Evolutionary conservation across 495 filamentous ascomycete genomes (phyloP).

Genomic region (Wilcoxina mikolae): DNA sequence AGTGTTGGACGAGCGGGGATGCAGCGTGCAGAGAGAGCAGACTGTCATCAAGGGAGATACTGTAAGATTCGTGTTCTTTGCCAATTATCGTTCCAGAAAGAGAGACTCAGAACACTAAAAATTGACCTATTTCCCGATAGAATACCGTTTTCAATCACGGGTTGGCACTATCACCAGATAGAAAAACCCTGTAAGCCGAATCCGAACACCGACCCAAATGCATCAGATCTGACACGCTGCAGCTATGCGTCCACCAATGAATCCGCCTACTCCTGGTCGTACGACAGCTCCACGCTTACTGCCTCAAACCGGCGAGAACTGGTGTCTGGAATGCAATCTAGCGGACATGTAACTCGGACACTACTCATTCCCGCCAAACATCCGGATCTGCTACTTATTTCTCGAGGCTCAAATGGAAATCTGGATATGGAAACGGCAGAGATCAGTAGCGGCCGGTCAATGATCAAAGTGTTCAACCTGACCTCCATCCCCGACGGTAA

Average conservation of each 20-base stretch:
- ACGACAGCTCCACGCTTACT: constrained; percentile 37
- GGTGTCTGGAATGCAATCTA: constrained; percentile 43
- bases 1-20: constrained; percentile 38
- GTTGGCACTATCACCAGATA: constrained; percentile 46
- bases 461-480: constrained; percentile 53
- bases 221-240: neutral
- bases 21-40: constrained; percentile 30
- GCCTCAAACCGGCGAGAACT: constrained; percentile 34
- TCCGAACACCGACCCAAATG: neutral
- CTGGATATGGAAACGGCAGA: constrained; percentile 39
- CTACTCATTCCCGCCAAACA: constrained; percentile 34
- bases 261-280: constrained; percentile 45
- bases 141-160: constrained; percentile 47
- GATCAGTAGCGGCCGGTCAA: constrained; percentile 40
- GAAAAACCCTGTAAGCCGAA: constrained; percentile 40
- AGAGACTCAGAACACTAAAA: constrained; percentile 5
- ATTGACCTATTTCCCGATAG: neutral
- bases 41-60: constrained; percentile 30
- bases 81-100: constrained; percentile 23
- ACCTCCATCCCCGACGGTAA: constrained; percentile 31
- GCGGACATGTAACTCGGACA: constrained; percentile 50
- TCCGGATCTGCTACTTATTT: constrained; percentile 40
- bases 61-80: constrained; percentile 28
- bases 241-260: constrained; percentile 39
- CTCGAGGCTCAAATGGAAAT: constrained; percentile 47